phyloP scores from a whole-genome alignment of 2,329 filamentous ascomycete genomes.

The Macroventuria anomochaeta region DNA sequence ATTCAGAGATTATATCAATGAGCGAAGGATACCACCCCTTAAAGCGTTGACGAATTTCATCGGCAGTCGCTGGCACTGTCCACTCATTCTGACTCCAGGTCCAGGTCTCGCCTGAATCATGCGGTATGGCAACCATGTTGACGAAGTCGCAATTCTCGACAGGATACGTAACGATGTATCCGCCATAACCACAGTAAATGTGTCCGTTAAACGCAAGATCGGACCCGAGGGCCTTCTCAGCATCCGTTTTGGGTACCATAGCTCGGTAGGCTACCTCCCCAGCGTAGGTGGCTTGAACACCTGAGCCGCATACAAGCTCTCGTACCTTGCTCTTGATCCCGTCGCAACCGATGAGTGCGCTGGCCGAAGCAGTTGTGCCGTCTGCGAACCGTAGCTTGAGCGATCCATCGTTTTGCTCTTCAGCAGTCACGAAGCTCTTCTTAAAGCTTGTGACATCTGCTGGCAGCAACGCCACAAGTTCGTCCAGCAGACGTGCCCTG shows the following conservation, averaged over 20 bases:
- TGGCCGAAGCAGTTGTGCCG: constrained; percentile 45
- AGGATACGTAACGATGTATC: constrained; percentile 27
- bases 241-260: constrained; percentile 44
- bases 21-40: constrained; percentile 9
- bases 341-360: constrained; percentile 55
- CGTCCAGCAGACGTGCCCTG: constrained; percentile 51
- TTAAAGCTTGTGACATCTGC: constrained; percentile 30
- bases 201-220: constrained; percentile 35
- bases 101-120: constrained; percentile 15
- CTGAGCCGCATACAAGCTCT: constrained; percentile 23
- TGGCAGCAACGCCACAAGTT: constrained; percentile 55
- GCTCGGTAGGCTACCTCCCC: constrained; percentile 36
- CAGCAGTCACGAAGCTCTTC: constrained; percentile 25
- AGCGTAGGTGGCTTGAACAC: constrained; percentile 29
- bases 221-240: constrained; percentile 45
- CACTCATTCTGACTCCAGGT: constrained; percentile 22
- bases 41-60: constrained; percentile 30
- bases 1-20: constrained; percentile 17
- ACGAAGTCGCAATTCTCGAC: constrained; percentile 25
- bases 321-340: constrained; percentile 51
- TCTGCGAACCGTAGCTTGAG: constrained; percentile 48
- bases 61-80: constrained; percentile 21
- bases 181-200: constrained; percentile 30
- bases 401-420: constrained; percentile 45
- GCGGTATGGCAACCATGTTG: constrained; percentile 32